Evolutionary conservation across 2,329 filamentous ascomycete genomes (phyloP), one percentile per base, ranked within the genome.

Genomic region (Phaeoacremonium minimum): DNA sequence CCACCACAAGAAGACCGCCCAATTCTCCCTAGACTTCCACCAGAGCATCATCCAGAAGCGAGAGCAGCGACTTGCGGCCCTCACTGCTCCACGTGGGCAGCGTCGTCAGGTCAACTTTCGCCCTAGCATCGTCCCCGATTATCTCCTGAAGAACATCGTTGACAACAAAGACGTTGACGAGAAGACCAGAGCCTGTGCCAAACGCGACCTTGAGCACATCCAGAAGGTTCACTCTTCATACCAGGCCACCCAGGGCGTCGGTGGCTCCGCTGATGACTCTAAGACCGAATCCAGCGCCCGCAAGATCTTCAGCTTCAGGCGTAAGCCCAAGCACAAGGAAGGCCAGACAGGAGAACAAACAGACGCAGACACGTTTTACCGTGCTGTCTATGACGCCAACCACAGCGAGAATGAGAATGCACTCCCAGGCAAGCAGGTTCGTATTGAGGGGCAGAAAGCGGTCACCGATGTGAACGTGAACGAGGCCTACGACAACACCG

Each of bases 401-500:
- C 53, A 68, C 36, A 57, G 47, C 15, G 38, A 49, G 4, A 49
- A 60, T 35, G 60, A 69, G 40, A 26, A 22, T 6, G 28, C 55
- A 0, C 59, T 74, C 4, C 70, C 69, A 4, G 67, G 70, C 18
- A 54, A 56, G 14, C 47, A 69, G 7, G 38, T 66, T 11, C 63
- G 69, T 6, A 49, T 58, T 5, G 69, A 73, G 38, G 66, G 66
- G 3, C 58, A 71, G 32, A 49, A 55, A 2, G 47, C 60, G 3
- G 43, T 52, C 32, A 50, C 56, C 30, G 69, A 74, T 41, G 54
- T 63, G 36, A 53, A 60, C 14, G 69, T 60, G 43, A 73, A 75
- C 42, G 59, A 71, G 34, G 68, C 65, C 2, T 75, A 61, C 40
- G 67, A 74, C 45, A 73, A 73, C 33, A 60, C 71, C 1, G 70